These are phyloP conservation scores for Sphaerulina vaccinii DNA, from an alignment of 2,329 filamentous ascomycete genomes.

Conservation along the genomic window DNA sequence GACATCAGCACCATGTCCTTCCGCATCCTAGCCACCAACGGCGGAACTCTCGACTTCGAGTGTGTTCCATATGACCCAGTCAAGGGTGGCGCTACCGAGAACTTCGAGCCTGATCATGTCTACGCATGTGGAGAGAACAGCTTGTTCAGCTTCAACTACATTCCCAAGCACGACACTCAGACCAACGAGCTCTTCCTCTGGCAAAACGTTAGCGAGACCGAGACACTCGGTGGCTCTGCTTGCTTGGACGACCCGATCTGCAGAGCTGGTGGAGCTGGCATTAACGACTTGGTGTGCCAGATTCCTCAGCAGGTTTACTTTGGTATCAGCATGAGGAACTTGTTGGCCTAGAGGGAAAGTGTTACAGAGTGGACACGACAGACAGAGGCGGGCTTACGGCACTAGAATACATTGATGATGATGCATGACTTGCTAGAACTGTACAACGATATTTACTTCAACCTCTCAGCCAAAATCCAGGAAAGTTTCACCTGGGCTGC, in stretches of 20 bases:
- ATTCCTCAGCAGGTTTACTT: conserved; percentile 9
- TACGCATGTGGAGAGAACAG: conserved; percentile 19
- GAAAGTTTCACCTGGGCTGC: too few species aligned
- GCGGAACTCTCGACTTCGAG: conserved; percentile 17
- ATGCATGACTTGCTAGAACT: too few species aligned
- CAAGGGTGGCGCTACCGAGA: not conserved
- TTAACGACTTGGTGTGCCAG: conserved; percentile 6
- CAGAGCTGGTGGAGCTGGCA: conserved; percentile 3
- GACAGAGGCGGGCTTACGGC: not conserved
- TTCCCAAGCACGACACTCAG: conserved; percentile 1
- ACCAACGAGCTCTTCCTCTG: conserved; percentile 16
- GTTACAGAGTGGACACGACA: not conserved
- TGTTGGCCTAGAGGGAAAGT: not conserved
- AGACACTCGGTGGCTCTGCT: conserved; percentile 2
- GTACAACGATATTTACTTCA: too few species aligned
- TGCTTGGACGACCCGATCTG: conserved; percentile 12
- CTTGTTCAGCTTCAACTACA: conserved; percentile 15
- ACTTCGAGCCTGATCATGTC: conserved; percentile 13
- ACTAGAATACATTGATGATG: too few species aligned
- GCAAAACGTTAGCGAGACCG: conserved; percentile 10
- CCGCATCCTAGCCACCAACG: conserved; percentile 21
- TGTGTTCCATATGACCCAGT: conserved; percentile 14
- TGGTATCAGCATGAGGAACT: conserved; percentile 1
- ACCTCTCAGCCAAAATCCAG: too few species aligned
- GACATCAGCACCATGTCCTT: conserved; percentile 19